Base-by-base conservation (phyloP, 306 rosid genomes). In the Ziziphus jujuba region DNA sequence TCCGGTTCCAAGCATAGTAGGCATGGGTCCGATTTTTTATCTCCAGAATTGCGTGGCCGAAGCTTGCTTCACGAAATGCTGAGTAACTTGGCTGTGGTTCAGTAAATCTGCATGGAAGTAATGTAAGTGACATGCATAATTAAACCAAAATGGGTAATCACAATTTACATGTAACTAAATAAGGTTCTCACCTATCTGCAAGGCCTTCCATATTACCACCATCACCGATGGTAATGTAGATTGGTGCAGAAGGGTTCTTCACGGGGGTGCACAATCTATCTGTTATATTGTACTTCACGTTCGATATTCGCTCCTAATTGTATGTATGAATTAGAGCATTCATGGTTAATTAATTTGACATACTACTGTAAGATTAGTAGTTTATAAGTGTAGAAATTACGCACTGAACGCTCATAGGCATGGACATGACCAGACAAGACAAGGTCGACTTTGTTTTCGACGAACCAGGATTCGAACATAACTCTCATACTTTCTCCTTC, bases 401-500 rank as follows among this genome's bases (percentile, higher is more conserved):
- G 80, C 79, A 88, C 92, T 5, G 92, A 82, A 51, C 97, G 83
- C 73, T 91, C 95, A 24, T 91, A 91, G 28, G 92, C 87, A 67
- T 88, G 97, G 23, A 91, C 97, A 56, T 88, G 95, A 54, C 97
- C 95, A 28, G 89, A 72, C 76, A 79, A 86, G 57, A 88, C 87
- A 8, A 86, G 66, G 66, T 91, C 97, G 5, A 88, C 92, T 79
- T 88, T 88, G 89, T 79, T 73, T 61, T 81, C 4, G 17, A 91
- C 91, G 63, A 88, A 85, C 89, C 87, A 82, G 2, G 84, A 10
- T 65, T 91, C 97, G 35, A 22, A 88, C 81, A 77, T 73, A 2
- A 82, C 91, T 75, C 95, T 86, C 89, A 91, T 88, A 60, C 79
- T 35, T 77, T 91, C 97, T 31, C 95, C 97, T 86, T 91, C 87